A percentile compares a stretch with the other conserved stretches of the same genome.
These are phyloP conservation scores for Candida suzukii DNA, from an alignment of 805 yeast species.

Conservation along the genomic window DNA sequence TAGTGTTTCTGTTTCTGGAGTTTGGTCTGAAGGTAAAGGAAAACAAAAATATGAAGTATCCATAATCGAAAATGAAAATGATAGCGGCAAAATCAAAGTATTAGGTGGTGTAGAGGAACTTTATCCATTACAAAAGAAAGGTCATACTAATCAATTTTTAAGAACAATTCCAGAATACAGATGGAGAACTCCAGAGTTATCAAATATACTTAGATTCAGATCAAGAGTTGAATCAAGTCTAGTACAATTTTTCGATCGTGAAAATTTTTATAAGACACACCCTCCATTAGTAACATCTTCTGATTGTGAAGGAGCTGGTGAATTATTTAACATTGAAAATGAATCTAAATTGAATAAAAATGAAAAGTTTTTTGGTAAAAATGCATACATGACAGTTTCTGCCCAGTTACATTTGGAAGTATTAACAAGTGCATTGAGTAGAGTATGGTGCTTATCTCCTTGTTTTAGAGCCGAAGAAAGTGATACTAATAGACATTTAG, in stretches of 20 bases:
- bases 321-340: conserved; percentile 57
- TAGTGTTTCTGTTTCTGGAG: conserved; percentile 20
- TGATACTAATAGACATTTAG: conserved; percentile 83
- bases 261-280: conserved; percentile 60
- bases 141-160: conserved; percentile 56
- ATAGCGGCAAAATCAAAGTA: conserved; percentile 27
- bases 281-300: conserved; percentile 86
- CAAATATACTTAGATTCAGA: conserved; percentile 65
- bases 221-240: conserved; percentile 55
- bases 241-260: conserved; percentile 42
- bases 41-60: conserved; percentile 47
- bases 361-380: conserved; percentile 43
- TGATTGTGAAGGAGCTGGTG: conserved; percentile 98
- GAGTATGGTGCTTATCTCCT: conserved; percentile 88
- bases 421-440: conserved; percentile 59
- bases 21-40: conserved; percentile 39
- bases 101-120: conserved; percentile 55
- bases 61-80: conserved; percentile 23
- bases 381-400: conserved; percentile 78
- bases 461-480: conserved; percentile 92
- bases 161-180: conserved; percentile 72
- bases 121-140: conserved; percentile 83
- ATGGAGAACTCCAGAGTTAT: conserved; percentile 61
- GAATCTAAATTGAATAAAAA: conserved; percentile 22
- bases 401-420: conserved; percentile 89